Base-by-base conservation (phyloP, 257 asterid genomes). In the Euphrasia confusa region DNA sequence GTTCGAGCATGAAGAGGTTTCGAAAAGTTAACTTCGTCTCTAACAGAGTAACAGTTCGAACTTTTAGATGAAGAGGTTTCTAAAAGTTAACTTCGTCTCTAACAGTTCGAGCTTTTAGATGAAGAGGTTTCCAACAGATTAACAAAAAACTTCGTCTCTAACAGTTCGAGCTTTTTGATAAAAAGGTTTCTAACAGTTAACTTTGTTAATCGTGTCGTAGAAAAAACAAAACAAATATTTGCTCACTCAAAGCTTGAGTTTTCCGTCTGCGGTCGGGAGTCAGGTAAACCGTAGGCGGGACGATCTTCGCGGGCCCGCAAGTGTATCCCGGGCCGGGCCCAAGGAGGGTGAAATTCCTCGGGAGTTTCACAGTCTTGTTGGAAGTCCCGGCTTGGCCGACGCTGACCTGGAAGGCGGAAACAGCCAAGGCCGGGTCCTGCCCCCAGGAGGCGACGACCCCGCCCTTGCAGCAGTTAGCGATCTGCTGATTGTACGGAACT, bases 401-500 rank as follows among this genome's bases (percentile, higher is more conserved):
- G 54, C 91, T 83, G 12, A 88, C 86, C 66, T 88, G 96, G 64
- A 88, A 88, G 1, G 91, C 57, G 0, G 96, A 88, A 32, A 88
- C 84, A 0, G 96, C 75, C 8, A 63, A 68, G 4, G 79, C 10
- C 2, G 96, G 96, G 77, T 85, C 96, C 63, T 88, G 94, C 27
- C 94, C 91, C 87, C 87, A 88, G 1, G 94, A 83, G 3, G 91
- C 72, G n/a, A 88, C 60, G 15, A 85, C 94, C 40, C 96, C 96
- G 12, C 86, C 90, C 66, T 88, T 88, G 71, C 94, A 88, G 71
- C 96, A 88, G 52, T 88, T 85, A 78, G 83, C 75, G 66, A 74
- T 79, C 64, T 88, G 94, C 66, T 85, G 96, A 68, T 88, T 88
- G 77, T 79, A 88, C 13, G 94, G 94, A 35, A 81, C 96, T 1